These are phyloP conservation scores for Fraxinus platypoda DNA, from an alignment of 305 asterid species.

Conservation along the genomic window DNA sequence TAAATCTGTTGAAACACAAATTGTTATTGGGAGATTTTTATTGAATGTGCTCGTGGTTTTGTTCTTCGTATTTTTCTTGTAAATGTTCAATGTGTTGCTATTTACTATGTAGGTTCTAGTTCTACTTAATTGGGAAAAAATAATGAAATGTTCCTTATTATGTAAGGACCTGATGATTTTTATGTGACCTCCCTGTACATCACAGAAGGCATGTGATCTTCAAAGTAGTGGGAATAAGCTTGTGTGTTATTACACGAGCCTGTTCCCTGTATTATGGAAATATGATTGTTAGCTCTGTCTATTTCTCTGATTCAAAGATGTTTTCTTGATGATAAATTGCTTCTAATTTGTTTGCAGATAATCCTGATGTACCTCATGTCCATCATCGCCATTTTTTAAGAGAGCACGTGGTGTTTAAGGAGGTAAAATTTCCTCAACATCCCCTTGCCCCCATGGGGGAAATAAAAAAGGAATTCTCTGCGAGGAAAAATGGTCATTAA, in stretches of 20 bases:
- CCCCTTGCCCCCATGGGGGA: background rate
- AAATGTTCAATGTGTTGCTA: background rate
- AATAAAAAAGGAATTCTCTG: background rate
- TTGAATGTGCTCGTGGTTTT: background rate
- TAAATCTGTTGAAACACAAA: background rate
- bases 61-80: background rate
- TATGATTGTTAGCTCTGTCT: constrained; percentile 4
- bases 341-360: constrained; percentile 57
- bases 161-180: background rate
- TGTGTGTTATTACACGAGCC: background rate
- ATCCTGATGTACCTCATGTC: constrained; percentile 68
- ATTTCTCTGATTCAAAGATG: constrained; percentile 16
- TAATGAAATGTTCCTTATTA: background rate
- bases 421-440: constrained; percentile 49
- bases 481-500: background rate
- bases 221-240: background rate
- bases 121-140: background rate
- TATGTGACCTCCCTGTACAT: background rate
- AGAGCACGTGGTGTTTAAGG: constrained; percentile 87
- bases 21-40: background rate
- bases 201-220: background rate
- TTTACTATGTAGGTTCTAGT: background rate
- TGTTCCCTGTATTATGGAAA: background rate
- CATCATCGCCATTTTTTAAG: constrained; percentile 82
- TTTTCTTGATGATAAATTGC: constrained; percentile 17